Percentiles rank a stretch among this genome's conserved stretches.
These are phyloP conservation scores for Gossypium stocksii DNA, from an alignment of 345 rosid genomes.

Conservation along the genomic window DNA sequence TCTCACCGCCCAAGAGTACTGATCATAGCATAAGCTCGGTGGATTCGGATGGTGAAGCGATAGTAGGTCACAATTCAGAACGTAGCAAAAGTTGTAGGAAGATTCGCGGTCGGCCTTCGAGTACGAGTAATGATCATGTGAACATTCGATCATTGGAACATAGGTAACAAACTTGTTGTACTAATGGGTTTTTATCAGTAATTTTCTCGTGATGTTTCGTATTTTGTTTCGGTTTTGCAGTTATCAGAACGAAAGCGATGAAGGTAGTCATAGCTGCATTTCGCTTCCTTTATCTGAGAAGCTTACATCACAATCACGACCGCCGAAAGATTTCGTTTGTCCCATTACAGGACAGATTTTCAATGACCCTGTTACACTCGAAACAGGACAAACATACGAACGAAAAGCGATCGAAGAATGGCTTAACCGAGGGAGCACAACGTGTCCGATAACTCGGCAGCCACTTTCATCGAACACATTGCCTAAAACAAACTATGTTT, in stretches of 20 bases:
- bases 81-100: slow-evolving; percentile 17
- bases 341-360: slow-evolving; percentile 61
- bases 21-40: slow-evolving; percentile 34
- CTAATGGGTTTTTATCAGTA: background rate
- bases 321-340: slow-evolving; percentile 70
- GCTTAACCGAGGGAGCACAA: slow-evolving; percentile 51
- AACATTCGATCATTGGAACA: slow-evolving; percentile 27
- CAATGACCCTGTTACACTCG: slow-evolving; percentile 62
- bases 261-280: slow-evolving; percentile 41
- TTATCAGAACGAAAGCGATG: slow-evolving; percentile 28
- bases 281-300: slow-evolving; percentile 45
- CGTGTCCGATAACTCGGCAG: slow-evolving; percentile 63
- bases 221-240: slow-evolving; percentile 26
- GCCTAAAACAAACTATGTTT: slow-evolving; percentile 66
- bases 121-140: slow-evolving; percentile 29
- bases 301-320: slow-evolving; percentile 36
- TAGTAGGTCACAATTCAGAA: slow-evolving; percentile 16
- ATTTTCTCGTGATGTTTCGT: background rate
- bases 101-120: slow-evolving; percentile 19
- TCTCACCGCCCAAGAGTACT: slow-evolving; percentile 22
- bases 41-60: slow-evolving; percentile 37
- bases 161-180: slow-evolving; percentile 21
- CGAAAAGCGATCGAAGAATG: slow-evolving; percentile 73
- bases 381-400: slow-evolving; percentile 73
- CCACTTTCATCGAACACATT: slow-evolving; percentile 36